Evolutionary conservation across 1,284 basidiomycete genomes (phyloP).

Genomic region (Megacollybia platyphylla): DNA sequence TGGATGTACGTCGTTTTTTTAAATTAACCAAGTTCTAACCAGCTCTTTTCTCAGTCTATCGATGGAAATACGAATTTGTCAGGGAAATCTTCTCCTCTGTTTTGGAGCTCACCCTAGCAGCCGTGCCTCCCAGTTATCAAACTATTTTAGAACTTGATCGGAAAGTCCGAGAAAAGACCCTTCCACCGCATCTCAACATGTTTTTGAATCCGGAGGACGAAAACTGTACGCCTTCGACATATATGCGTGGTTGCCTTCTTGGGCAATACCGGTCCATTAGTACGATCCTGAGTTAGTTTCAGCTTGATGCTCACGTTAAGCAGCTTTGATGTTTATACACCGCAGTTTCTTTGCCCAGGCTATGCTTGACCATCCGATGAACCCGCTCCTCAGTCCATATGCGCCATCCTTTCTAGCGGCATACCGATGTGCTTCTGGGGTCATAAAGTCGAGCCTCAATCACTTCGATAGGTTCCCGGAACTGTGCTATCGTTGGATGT

Average conservation of each 20-base stretch:
- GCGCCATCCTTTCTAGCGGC: constrained; percentile 53
- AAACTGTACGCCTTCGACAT: constrained; percentile 32
- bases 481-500: constrained; percentile 39
- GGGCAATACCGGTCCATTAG: constrained; percentile 38
- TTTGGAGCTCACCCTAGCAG: constrained; percentile 35
- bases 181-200: constrained; percentile 37
- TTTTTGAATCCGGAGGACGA: constrained; percentile 33
- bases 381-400: constrained; percentile 48
- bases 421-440: constrained; percentile 46
- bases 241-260: constrained; percentile 33
- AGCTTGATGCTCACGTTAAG: background rate
- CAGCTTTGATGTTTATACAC: constrained; percentile 43
- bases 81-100: constrained; percentile 37
- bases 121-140: constrained; percentile 36
- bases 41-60: constrained; percentile 19
- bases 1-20: constrained; percentile 27
- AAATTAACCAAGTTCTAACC: background rate
- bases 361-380: constrained; percentile 44
- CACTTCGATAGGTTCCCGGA: constrained; percentile 42
- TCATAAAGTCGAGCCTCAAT: constrained; percentile 36
- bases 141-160: constrained; percentile 45
- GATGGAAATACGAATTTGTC: constrained; percentile 34
- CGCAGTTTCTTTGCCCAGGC: constrained; percentile 52
- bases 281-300: constrained; percentile 9
- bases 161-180: constrained; percentile 38